phyloP scores from a whole-genome alignment of 2,329 filamentous ascomycete species.

The Claviceps maximensis region DNA sequence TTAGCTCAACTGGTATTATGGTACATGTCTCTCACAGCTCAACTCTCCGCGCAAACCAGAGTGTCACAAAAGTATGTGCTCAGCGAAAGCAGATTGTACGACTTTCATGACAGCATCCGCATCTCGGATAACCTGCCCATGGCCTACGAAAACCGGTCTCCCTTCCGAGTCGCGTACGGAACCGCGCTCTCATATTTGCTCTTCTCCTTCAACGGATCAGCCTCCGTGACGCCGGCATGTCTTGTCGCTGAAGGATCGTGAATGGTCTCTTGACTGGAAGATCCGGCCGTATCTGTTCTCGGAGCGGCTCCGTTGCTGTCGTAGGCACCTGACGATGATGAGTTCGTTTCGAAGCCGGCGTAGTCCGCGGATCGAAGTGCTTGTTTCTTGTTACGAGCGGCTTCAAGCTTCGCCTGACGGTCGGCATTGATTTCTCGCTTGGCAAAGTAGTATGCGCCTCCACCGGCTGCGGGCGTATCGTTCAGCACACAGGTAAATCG shows the following conservation, averaged over 20 bases:
- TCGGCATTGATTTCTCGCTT: slow-evolving; percentile 91
- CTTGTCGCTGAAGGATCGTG: slow-evolving; percentile 74
- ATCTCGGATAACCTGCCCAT: neutral
- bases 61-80: neutral
- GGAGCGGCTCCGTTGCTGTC: slow-evolving; percentile 33
- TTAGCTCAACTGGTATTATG: neutral
- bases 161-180: slow-evolving; percentile 67
- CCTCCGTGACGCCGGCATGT: slow-evolving; percentile 62
- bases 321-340: slow-evolving; percentile 19
- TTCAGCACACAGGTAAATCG: neutral
- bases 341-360: slow-evolving; percentile 22
- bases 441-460: slow-evolving; percentile 87
- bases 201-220: slow-evolving; percentile 56
- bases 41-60: neutral
- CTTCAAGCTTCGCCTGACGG: slow-evolving; percentile 57
- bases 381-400: slow-evolving; percentile 51
- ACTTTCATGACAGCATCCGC: neutral
- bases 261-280: slow-evolving; percentile 59
- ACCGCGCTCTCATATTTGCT: slow-evolving; percentile 77
- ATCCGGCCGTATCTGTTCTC: slow-evolving; percentile 43
- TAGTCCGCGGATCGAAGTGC: slow-evolving; percentile 42
- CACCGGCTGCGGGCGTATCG: slow-evolving; percentile 49
- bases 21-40: neutral
- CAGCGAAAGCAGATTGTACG: neutral
- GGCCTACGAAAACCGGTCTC: slow-evolving; percentile 63